Evolutionary conservation across 495 filamentous ascomycete species (phyloP).

Genomic region (Cudoniella acicularis): DNA sequence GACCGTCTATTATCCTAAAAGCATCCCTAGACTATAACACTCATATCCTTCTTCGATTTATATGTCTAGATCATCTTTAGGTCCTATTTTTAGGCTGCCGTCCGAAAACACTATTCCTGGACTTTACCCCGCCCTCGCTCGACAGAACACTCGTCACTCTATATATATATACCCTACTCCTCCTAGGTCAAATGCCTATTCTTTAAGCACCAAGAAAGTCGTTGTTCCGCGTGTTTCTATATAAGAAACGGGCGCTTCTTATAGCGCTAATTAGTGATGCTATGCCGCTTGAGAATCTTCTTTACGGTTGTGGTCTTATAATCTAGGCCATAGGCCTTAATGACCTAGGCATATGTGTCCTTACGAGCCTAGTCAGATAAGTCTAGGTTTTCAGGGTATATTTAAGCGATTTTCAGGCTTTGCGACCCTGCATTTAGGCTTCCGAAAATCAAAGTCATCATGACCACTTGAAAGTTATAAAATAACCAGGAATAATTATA

Average conservation of each 20-base stretch:
- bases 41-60: neutral
- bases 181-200: neutral
- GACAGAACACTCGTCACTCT: neutral
- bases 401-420: too few species aligned
- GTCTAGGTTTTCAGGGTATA: too few species aligned
- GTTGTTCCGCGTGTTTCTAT: neutral
- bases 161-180: neutral
- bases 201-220: neutral
- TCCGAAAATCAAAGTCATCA: too few species aligned
- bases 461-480: too few species aligned
- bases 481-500: too few species aligned
- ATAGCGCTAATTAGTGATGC: slow-evolving; percentile 18
- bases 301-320: neutral
- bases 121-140: neutral
- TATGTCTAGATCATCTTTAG: neutral
- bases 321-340: neutral
- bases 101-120: neutral
- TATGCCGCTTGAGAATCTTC: neutral
- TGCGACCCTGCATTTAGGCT: too few species aligned
- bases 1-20: neutral
- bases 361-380: too few species aligned
- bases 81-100: neutral
- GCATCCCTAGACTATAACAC: neutral
- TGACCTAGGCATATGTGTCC: neutral
- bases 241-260: neutral